Evolutionary conservation across 2,329 filamentous ascomycete genomes (phyloP).

Genomic region (Claviceps sorghi): DNA sequence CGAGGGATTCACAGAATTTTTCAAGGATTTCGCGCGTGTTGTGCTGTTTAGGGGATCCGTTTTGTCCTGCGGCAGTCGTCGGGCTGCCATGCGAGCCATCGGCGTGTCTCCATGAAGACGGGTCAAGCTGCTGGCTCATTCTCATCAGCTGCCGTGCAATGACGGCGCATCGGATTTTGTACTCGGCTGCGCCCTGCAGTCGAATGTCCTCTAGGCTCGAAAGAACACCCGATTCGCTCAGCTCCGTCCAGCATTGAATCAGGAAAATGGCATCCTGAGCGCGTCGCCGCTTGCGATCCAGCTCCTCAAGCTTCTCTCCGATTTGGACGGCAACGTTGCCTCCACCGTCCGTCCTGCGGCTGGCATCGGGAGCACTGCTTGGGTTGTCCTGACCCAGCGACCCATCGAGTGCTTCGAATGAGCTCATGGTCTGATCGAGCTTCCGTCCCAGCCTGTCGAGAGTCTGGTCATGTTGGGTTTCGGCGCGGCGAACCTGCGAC

Average conservation of each 20-base stretch:
- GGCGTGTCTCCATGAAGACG: conserved; percentile 51
- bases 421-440: conserved; percentile 79
- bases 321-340: conserved; percentile 91
- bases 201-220: conserved; percentile 80
- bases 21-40: conserved; percentile 84
- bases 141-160: conserved; percentile 87
- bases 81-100: conserved; percentile 40
- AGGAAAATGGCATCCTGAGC: conserved; percentile 90
- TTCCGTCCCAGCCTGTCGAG: conserved; percentile 76
- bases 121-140: conserved; percentile 83
- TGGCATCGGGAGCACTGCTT: conserved; percentile 17
- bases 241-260: conserved; percentile 92
- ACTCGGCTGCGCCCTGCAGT: conserved; percentile 70
- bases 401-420: conserved; percentile 79
- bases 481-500: conserved; percentile 78
- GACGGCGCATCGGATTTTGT: conserved; percentile 85
- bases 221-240: conserved; percentile 77
- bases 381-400: conserved; percentile 52
- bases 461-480: conserved; percentile 83
- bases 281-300: conserved; percentile 79
- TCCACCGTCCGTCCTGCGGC: conserved; percentile 36
- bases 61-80: conserved; percentile 32
- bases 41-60: conserved; percentile 28
- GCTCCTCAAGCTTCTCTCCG: conserved; percentile 80
- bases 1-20: conserved; percentile 88